These are phyloP conservation scores for Phytophthora citrophthora DNA, from an alignment of 352 stramenopile genomes.

Conservation along the genomic window DNA sequence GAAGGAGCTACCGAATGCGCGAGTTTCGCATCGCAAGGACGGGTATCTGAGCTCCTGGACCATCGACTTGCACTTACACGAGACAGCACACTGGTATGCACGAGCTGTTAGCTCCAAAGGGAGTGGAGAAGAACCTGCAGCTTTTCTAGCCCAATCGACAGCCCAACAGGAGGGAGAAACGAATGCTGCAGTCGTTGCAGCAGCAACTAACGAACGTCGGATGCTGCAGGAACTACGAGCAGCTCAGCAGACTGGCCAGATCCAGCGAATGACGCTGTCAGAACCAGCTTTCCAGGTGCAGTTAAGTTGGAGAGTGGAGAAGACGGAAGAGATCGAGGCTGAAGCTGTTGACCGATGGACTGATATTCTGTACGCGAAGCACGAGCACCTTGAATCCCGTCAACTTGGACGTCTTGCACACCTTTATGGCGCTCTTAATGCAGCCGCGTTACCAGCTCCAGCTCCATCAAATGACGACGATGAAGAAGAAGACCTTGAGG, in stretches of 20 bases:
- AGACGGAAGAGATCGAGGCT: conserved; percentile 6
- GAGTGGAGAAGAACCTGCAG: conserved; percentile 1
- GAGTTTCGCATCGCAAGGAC: conserved; percentile 48
- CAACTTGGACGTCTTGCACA: conserved; percentile 64
- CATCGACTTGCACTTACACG: conserved; percentile 66
- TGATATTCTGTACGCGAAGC: conserved; percentile 58
- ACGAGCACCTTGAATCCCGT: conserved; percentile 60
- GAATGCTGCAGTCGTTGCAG: conserved; percentile 30
- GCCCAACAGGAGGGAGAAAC: conserved; percentile 24
- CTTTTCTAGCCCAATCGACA: conserved; percentile 9
- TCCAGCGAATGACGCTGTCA: conserved; percentile 66
- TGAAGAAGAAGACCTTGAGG: conserved; percentile 21
- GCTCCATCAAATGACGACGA: conserved; percentile 10
- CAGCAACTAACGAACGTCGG: conserved; percentile 40
- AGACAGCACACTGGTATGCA: conserved; percentile 51
- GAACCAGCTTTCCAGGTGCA: conserved; percentile 58
- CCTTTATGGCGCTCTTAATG: conserved; percentile 58
- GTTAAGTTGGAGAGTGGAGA: conserved; percentile 36
- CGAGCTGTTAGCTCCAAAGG: conserved; percentile 4
- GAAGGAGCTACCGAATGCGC: conserved; percentile 28
- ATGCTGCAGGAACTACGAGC: conserved; percentile 60
- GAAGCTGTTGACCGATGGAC: conserved; percentile 45
- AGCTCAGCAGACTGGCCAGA: conserved; percentile 57
- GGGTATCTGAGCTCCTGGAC: conserved; percentile 64
- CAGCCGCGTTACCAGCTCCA: conserved; percentile 40